These are phyloP conservation scores for Termitomyces sp. DNA, from an alignment of 768 basidiomycete species.

Conservation along the genomic window DNA sequence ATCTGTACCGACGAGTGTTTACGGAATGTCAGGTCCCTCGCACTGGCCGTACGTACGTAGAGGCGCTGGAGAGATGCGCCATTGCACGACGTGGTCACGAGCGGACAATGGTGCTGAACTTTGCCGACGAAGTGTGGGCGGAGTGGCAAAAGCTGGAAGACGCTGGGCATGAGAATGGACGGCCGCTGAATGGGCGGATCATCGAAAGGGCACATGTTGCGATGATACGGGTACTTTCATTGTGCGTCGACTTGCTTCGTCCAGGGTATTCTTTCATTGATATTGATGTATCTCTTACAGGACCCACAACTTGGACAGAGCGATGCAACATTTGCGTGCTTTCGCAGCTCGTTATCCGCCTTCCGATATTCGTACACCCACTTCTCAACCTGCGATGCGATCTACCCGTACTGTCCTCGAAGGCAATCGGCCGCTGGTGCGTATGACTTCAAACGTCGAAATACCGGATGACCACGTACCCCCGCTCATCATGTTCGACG, in stretches of 20 bases:
- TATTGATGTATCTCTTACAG: slow-evolving; percentile 25
- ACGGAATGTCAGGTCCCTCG: slow-evolving; percentile 34
- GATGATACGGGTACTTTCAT: slow-evolving; percentile 59
- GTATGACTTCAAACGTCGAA: slow-evolving; percentile 54
- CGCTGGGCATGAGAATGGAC: slow-evolving; percentile 25
- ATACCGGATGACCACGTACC: slow-evolving; percentile 78
- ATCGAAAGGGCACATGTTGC: slow-evolving; percentile 69
- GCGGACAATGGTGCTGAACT: slow-evolving; percentile 41
- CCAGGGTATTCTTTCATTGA: neutral
- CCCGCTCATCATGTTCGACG: slow-evolving; percentile 71
- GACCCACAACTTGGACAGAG: slow-evolving; percentile 46
- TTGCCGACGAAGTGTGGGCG: slow-evolving; percentile 63
- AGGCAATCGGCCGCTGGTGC: slow-evolving; percentile 63
- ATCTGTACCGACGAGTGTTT: slow-evolving; percentile 52
- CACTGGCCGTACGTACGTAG: slow-evolving; percentile 56
- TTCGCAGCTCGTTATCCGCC: slow-evolving; percentile 72
- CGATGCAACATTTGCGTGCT: slow-evolving; percentile 50
- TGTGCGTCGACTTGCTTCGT: slow-evolving; percentile 42
- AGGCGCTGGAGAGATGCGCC: slow-evolving; percentile 67
- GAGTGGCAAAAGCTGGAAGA: slow-evolving; percentile 56
- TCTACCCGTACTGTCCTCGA: slow-evolving; percentile 57
- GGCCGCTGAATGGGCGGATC: slow-evolving; percentile 36
- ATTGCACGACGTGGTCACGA: slow-evolving; percentile 39
- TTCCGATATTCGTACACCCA: slow-evolving; percentile 35
- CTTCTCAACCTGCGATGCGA: slow-evolving; percentile 45